Base-by-base conservation (phyloP, 306 rosid species). In the Gastrolobium bilobum region DNA sequence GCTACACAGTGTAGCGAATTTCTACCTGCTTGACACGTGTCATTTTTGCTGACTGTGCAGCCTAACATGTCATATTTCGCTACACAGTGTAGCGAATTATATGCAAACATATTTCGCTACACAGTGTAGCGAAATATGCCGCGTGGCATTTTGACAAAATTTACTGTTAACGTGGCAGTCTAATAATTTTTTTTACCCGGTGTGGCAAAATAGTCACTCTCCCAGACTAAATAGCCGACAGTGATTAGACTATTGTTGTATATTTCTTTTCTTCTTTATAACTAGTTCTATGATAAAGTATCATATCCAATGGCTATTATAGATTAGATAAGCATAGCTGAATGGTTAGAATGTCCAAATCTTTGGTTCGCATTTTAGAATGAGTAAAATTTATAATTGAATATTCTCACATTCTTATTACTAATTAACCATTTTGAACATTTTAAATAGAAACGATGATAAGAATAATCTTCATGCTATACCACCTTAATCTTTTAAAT, bases 311-410 rank as follows among this genome's bases (percentile, higher is more conserved):
- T 20, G 26, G 26, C 26, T 63, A 52, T 84, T 42, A 51, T 34
- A 11, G 84, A 60, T 76, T 46, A 54, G 85, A 79, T 80, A 76
- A 56, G 68, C 30, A 38, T 47, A 38, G 77, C 4, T 56, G 71
- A 65, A 70, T 53, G 68, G 87, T 80, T 84, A 68, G 40, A 75
- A 84, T 71, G 87, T 84, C 87, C 70, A 80, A 76, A 64, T 84
- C 85, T 71, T 76, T 71, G 71, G 77, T 69, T 76, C 57, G 35
- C 29, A 14, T 10, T 43, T 39, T 52, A 10, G 20, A 64, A 51
- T 51, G 2, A 13, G 6, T 76, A 10, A 10, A 20, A 50, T 29
- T 63, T 7, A 7, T 11, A 37, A 34, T 8, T 74, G 10, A 75
- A 29, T 38, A 10, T 71, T 57, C 7, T 1, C 47, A n/a, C 39